Evolutionary conservation across 2,329 filamentous ascomycete genomes (phyloP), one percentile per base, ranked within the genome.

Genomic region (Gliomastix tumulicola): DNA sequence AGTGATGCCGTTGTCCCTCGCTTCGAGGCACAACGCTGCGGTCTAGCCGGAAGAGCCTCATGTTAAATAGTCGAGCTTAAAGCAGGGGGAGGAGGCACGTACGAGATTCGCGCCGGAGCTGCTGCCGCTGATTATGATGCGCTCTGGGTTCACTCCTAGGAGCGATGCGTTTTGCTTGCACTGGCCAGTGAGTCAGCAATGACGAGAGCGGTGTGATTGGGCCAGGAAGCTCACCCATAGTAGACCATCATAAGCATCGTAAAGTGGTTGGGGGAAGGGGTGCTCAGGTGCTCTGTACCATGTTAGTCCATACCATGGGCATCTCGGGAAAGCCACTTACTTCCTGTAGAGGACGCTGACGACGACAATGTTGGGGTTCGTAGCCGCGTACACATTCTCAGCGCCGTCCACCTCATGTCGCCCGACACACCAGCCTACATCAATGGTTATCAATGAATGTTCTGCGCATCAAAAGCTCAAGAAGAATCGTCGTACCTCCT

Each of bases 211-310:
- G 5, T 22, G 4, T n/a, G n/a, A n/a, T n/a, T n/a, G n/a, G n/a
- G n/a, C n/a, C n/a, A n/a, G n/a, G 2, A 5, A 5, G 15, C 40
- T 27, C 12, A 50, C 48, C 48, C 49, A 51, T 11, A 46, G 7
- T 4, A 51, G 38, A 2, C 44, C 47, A 6, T 51, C 49, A 3
- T 46, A 51, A 4, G 45, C 42, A 18, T 51, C 49, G 13, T 49
- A 32, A 4, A 47, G 27, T 2, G 49, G 43, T 5, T 12, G 39
- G 0, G 49, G 49, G 16, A 50, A 51, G 0, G 45, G 45, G 17
- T 46, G 18, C 12, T 51, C 49, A 1, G 49, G 49, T 7, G 47
- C 44, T 6, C 49, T 51, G 25, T 28, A 6, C n/a, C 13, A 5
- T 28, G 3, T 28, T 28, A 7, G n/a, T 12, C 2, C 10, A 16